Evolutionary conservation across 1,284 basidiomycete species (phyloP), one percentile per base, ranked within the genome.

Genomic region (Cryptococcus neoformans): DNA sequence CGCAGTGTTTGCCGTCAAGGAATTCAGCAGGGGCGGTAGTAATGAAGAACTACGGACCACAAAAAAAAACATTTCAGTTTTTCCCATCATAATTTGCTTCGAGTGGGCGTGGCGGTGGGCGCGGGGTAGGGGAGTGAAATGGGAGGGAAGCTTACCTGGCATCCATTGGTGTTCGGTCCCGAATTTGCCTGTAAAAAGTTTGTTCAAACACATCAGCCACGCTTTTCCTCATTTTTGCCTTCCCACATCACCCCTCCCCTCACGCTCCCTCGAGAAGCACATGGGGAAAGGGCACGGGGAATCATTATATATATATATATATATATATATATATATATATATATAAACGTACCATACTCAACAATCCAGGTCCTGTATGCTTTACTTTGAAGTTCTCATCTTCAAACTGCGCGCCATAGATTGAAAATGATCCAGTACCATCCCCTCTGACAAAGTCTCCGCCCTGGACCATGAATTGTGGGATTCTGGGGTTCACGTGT

Each of bases 331-430:
- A n/a, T n/a, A n/a, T n/a, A n/a, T n/a, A 28, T 28, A 28, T 21
- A 21, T 21, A 21, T 28, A 28, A 28, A 28, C 28, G 28, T 28
- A 28, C 28, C 91, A 94, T 94, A 17, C 90, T 92, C 10, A 94
- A 78, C 38, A 94, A 78, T 0, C 91, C 91, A 1, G 91, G 86
- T 0, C 83, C 87, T 0, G 84, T 86, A 73, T 99, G 95, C 74
- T 94, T 94, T 68, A 93, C 83, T 51, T 83, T 81, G 70, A 99
- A 99, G 76, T 93, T 97, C 80, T 99, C 95, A 69, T 98, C 95
- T 83, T 88, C 88, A 66, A 94, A 94, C 66, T 92, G 89, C 70
- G 90, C 87, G 36, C 95, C 95, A 70, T 97, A 98, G 70, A 99
- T 94, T 34, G 89, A 93, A 74, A 92, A 92, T 0, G 87, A 86